phyloP scores from a whole-genome alignment of 495 filamentous ascomycete genomes.

The Coniosporium apollinis region DNA sequence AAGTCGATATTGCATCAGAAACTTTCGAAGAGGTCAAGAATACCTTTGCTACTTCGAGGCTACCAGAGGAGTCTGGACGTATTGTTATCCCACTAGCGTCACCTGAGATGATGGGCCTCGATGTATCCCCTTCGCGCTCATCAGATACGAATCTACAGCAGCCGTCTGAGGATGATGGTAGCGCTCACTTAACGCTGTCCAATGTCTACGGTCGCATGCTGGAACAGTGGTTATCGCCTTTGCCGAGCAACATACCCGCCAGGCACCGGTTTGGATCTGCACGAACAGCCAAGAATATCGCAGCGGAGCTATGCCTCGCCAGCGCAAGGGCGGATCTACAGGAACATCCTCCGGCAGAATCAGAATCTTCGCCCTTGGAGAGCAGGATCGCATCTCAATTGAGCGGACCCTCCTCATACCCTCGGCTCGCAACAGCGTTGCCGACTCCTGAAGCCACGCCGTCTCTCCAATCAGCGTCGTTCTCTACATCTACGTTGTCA shows the following conservation, averaged over 20 bases:
- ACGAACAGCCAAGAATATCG: conserved; percentile 8
- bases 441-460: conserved; percentile 7
- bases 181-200: background rate
- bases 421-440: too few relatives aligned
- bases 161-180: background rate
- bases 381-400: too few relatives aligned
- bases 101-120: background rate
- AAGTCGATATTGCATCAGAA: conserved; percentile 10
- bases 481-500: background rate
- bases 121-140: too few relatives aligned
- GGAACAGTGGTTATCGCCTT: conserved; percentile 9
- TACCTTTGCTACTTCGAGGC: background rate
- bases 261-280: conserved; percentile 8
- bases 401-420: too few relatives aligned
- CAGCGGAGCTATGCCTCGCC: conserved; percentile 13
- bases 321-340: conserved; percentile 3
- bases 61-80: background rate
- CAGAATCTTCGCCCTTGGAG: conserved; percentile 3
- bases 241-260: conserved; percentile 7
- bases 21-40: conserved; percentile 4
- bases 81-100: background rate
- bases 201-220: conserved; percentile 11
- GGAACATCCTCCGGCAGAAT: conserved; percentile 6
- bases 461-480: conserved; percentile 6
- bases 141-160: too few relatives aligned